A percentile compares a stretch with the other conserved stretches of the same genome.
phyloP scores from a whole-genome alignment of 73 alveolate genomes.

The Durusdinium trenchii region DNA sequence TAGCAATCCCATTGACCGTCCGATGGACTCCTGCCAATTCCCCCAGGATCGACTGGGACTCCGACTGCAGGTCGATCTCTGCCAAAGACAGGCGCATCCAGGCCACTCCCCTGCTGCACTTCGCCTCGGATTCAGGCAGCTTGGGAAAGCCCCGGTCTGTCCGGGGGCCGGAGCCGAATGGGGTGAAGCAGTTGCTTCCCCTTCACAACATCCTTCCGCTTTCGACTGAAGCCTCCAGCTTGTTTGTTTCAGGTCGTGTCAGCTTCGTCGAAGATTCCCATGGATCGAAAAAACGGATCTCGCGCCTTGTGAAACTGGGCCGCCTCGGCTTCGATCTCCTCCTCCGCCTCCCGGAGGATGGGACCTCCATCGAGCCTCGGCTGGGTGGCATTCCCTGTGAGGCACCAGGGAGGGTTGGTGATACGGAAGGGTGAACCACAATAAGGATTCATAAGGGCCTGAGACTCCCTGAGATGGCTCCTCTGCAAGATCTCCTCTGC shows the following conservation, averaged over 20 bases:
- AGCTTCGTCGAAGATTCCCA: neutral
- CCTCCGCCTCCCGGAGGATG: neutral
- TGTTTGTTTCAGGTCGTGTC: neutral
- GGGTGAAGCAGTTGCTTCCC: neutral
- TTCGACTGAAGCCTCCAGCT: neutral
- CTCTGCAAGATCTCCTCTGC: too few species aligned
- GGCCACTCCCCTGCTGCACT: constrained; percentile 5
- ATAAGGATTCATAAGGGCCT: too few species aligned
- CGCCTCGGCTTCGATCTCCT: constrained; percentile 9
- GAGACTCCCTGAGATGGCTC: too few species aligned
- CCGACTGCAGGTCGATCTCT: constrained; percentile 23
- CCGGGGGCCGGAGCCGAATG: neutral
- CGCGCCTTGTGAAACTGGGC: constrained; percentile 4
- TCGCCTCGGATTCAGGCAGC: neutral
- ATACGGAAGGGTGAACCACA: too few species aligned
- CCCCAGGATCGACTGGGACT: neutral
- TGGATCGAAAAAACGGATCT: neutral
- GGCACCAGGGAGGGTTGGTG: too few species aligned
- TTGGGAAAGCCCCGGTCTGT: neutral
- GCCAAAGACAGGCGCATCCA: constrained; percentile 18
- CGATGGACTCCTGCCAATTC: neutral
- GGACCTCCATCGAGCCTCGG: neutral
- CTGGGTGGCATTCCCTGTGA: neutral
- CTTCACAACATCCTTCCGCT: neutral
- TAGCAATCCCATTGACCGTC: neutral